Conservation (phyloP, 768 basidiomycete genomes). For the Hysterangium stoloniferum region DNA sequence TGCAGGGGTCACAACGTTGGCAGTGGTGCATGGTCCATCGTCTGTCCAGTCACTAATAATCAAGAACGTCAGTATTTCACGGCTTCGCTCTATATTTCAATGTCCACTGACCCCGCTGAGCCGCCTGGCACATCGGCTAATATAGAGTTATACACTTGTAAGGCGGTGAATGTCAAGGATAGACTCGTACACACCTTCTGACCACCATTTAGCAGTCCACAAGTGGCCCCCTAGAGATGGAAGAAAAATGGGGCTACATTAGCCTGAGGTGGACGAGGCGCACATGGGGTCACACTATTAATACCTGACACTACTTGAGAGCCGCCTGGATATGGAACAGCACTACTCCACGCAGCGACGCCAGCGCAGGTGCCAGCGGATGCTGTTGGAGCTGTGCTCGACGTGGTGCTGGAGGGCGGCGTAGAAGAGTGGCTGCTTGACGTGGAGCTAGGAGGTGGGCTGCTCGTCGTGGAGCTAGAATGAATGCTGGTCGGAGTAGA, state of each 20-base stretch:
- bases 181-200: slow-evolving; percentile 35
- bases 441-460: slow-evolving; percentile 1
- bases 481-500: slow-evolving; percentile 16
- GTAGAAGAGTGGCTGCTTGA: slow-evolving; percentile 21
- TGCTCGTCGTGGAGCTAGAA: slow-evolving; percentile 12
- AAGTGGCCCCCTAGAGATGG: slow-evolving; percentile 31
- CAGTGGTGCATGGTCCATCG: slow-evolving; percentile 40
- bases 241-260: slow-evolving; percentile 14
- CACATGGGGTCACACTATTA: slow-evolving; percentile 7
- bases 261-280: slow-evolving; percentile 9
- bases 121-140: slow-evolving; percentile 5
- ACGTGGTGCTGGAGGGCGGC: slow-evolving; percentile 17
- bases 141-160: not conserved
- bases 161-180: not conserved
- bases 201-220: slow-evolving; percentile 57
- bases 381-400: slow-evolving; percentile 5
- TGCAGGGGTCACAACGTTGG: not conserved
- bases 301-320: slow-evolving; percentile 43
- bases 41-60: slow-evolving; percentile 41
- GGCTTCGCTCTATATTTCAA: not conserved
- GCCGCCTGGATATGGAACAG: slow-evolving; percentile 43
- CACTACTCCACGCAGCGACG: slow-evolving; percentile 43
- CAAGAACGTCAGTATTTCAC: not conserved
- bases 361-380: slow-evolving; percentile 36
- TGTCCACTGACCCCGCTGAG: not conserved